These are phyloP conservation scores for Quercus suber DNA, from an alignment of 306 rosid species.

Conservation along the genomic window DNA sequence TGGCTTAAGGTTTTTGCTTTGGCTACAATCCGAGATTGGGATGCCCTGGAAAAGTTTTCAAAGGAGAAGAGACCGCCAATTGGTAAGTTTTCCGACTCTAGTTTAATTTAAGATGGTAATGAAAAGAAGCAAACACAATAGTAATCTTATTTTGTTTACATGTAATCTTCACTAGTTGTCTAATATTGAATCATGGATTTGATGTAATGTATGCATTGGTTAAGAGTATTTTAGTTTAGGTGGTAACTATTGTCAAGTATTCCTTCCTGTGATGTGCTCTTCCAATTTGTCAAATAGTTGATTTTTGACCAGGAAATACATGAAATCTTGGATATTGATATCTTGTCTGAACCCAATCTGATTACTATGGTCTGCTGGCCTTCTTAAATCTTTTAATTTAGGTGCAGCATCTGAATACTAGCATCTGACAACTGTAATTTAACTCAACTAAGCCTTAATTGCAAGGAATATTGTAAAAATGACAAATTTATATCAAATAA, in stretches of 20 bases:
- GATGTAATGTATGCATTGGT: neutral
- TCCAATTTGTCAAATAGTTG: neutral
- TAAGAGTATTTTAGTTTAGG: neutral
- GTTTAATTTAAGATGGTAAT: neutral
- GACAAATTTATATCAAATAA: no score
- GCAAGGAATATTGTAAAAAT: no score
- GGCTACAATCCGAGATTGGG: constrained; percentile 97
- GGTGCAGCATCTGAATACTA: neutral
- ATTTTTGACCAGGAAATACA: neutral
- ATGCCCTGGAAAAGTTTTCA: constrained; percentile 78
- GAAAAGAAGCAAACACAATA: neutral
- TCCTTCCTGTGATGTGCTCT: neutral
- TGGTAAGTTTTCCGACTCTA: constrained; percentile 46
- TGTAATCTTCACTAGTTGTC: neutral
- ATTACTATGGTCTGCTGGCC: neutral
- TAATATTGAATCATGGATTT: neutral
- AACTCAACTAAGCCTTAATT: neutral
- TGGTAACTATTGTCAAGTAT: neutral
- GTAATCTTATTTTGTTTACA: neutral
- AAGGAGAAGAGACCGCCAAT: constrained; percentile 91
- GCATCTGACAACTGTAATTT: neutral
- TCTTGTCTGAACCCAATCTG: neutral
- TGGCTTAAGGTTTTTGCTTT: constrained; percentile 97
- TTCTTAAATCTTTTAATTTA: no score
- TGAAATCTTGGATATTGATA: neutral